Evolutionary conservation across 2,329 filamentous ascomycete species (phyloP).

Genomic region (Pseudomassariella vexata): DNA sequence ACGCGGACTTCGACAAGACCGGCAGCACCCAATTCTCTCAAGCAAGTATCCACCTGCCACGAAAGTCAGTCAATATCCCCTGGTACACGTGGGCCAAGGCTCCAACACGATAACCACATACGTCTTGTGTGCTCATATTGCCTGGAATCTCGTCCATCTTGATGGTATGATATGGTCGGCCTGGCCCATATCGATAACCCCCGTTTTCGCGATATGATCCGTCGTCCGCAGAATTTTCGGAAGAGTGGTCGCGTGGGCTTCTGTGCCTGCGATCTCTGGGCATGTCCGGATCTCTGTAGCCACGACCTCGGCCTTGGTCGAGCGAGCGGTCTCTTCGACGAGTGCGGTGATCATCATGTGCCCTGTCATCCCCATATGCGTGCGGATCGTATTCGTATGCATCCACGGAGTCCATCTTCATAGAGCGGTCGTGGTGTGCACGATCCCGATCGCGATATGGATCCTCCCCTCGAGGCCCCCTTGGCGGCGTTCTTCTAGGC

Average conservation of each 20-base stretch:
- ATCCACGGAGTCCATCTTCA: too few species aligned
- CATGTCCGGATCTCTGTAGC: slow-evolving; percentile 16
- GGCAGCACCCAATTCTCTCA: slow-evolving; percentile 22
- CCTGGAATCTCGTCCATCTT: slow-evolving; percentile 27
- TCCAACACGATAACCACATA: too few species aligned
- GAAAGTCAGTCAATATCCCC: slow-evolving; percentile 2
- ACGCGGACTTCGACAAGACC: slow-evolving; percentile 24
- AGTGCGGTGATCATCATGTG: slow-evolving; percentile 11
- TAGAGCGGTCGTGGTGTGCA: too few species aligned
- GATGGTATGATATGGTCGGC: slow-evolving; percentile 25
- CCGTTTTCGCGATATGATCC: slow-evolving; percentile 16
- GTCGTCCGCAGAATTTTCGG: slow-evolving; percentile 19
- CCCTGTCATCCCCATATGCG: too few species aligned
- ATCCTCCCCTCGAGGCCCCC: slow-evolving; percentile 21
- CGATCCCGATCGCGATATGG: slow-evolving; percentile 14
- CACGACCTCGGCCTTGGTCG: slow-evolving; percentile 12
- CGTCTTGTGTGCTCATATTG: slow-evolving; percentile 20
- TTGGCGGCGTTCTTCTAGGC: slow-evolving; percentile 20
- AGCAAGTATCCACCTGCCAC: slow-evolving; percentile 20
- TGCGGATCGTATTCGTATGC: too few species aligned
- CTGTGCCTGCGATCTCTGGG: slow-evolving; percentile 12
- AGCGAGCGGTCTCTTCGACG: slow-evolving; percentile 9
- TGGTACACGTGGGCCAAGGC: too few species aligned
- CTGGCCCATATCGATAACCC: slow-evolving; percentile 18
- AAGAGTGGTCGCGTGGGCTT: slow-evolving; percentile 20